Conservation (phyloP, 306 rosid genomes). For the Arachis hypogaea region DNA sequence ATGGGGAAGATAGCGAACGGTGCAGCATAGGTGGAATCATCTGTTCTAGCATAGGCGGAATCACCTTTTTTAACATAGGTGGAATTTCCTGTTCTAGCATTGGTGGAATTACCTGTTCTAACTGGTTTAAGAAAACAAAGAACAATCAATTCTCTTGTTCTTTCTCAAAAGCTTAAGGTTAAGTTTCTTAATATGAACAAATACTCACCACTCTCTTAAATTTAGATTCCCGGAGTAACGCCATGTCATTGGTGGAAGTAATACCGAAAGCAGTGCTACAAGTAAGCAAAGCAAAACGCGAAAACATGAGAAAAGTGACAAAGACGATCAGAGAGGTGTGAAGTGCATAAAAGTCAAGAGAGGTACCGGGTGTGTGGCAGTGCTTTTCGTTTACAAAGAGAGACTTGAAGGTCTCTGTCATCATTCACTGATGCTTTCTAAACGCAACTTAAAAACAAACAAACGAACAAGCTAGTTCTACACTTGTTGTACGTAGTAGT, state of each 20-base stretch:
- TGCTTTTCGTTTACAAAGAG: slow-evolving; percentile 33
- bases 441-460: too few species aligned
- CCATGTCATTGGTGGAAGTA: slow-evolving; percentile 12
- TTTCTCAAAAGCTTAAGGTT: too few species aligned
- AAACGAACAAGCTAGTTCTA: too few species aligned
- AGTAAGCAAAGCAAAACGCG: too few species aligned
- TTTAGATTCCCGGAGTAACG: slow-evolving; percentile 4
- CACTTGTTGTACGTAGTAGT: too few species aligned
- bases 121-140: slow-evolving; percentile 35
- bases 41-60: slow-evolving; percentile 29
- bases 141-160: too few species aligned
- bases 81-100: slow-evolving; percentile 14
- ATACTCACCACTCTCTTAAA: slow-evolving; percentile 43
- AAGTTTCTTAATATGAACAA: too few species aligned
- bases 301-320: not conserved
- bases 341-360: not conserved
- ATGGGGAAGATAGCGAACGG: not conserved
- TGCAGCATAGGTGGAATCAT: slow-evolving; percentile 2
- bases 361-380: not conserved
- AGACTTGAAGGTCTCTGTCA: slow-evolving; percentile 5
- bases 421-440: not conserved
- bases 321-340: not conserved
- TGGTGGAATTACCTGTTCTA: slow-evolving; percentile 14
- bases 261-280: not conserved
- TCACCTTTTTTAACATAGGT: slow-evolving; percentile 14